Percentiles rank a stretch among this genome's conserved stretches.
These are phyloP conservation scores for Salix suchowensis DNA, from an alignment of 345 rosid species.

Conservation along the genomic window DNA sequence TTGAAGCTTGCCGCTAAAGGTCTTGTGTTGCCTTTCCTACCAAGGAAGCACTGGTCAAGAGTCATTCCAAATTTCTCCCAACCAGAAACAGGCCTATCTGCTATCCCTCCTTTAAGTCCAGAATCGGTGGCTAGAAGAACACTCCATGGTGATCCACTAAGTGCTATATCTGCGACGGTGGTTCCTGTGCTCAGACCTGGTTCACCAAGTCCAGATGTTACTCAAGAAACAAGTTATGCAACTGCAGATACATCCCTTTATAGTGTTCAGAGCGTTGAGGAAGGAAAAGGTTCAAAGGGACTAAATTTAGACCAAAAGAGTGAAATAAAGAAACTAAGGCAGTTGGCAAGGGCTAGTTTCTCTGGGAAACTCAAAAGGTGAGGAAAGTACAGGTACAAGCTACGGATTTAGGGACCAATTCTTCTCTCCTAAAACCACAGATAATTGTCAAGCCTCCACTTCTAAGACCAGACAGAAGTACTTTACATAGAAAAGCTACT, in stretches of 20 bases:
- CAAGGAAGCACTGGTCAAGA: constrained; percentile 40
- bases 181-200: constrained; percentile 42
- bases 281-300: constrained; percentile 17
- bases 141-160: constrained; percentile 15
- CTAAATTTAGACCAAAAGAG: constrained; percentile 24
- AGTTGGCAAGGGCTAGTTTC: constrained; percentile 48
- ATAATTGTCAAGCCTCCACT: constrained; percentile 18
- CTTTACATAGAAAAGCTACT: background rate
- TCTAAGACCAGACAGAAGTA: constrained; percentile 13
- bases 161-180: constrained; percentile 43
- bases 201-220: constrained; percentile 21
- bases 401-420: constrained; percentile 8
- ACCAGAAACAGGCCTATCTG: constrained; percentile 30
- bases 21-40: constrained; percentile 44
- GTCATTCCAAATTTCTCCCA: constrained; percentile 23
- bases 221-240: constrained; percentile 1
- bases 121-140: constrained; percentile 20
- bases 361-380: constrained; percentile 20
- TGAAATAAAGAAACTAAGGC: constrained; percentile 45
- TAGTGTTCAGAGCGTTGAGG: constrained; percentile 14
- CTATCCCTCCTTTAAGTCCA: constrained; percentile 30
- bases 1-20: constrained; percentile 39
- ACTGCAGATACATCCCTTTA: constrained; percentile 4
- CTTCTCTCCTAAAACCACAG: constrained; percentile 6
- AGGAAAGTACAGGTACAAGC: constrained; percentile 21